phyloP scores from a whole-genome alignment of 495 filamentous ascomycete species.

The Hyaloscypha hepaticicola region DNA sequence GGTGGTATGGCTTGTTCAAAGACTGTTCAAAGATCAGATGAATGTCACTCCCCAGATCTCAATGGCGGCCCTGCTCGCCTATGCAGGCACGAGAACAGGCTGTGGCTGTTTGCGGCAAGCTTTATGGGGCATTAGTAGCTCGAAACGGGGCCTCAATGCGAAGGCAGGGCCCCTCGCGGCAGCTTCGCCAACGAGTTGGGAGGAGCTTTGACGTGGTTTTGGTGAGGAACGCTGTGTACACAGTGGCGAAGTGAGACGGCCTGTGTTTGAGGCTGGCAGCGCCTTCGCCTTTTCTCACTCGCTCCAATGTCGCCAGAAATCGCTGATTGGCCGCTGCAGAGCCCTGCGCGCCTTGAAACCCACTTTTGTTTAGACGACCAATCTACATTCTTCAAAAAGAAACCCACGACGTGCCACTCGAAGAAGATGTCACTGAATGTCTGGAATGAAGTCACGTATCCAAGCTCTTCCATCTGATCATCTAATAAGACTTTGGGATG shows the following conservation, averaged over 20 bases:
- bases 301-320: not conserved
- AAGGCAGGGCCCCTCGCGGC: not conserved
- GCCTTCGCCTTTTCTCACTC: not conserved
- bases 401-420: not conserved
- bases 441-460: not conserved
- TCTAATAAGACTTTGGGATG: not conserved
- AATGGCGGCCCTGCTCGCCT: not conserved
- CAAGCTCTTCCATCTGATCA: not conserved
- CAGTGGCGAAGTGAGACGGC: not conserved
- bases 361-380: not conserved
- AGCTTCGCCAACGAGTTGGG: too few relatives aligned
- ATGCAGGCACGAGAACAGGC: not conserved
- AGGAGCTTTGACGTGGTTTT: not conserved
- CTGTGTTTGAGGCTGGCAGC: not conserved
- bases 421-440: not conserved
- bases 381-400: not conserved
- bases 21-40: not conserved
- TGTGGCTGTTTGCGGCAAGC: not conserved
- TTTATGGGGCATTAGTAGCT: conserved; percentile 3
- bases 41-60: not conserved
- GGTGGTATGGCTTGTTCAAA: not conserved
- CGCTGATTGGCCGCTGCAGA: not conserved
- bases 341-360: not conserved
- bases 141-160: not conserved
- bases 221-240: not conserved